These are phyloP conservation scores for Acephala macrosclerotiorum DNA, from an alignment of 2,329 filamentous ascomycete genomes.

Conservation along the genomic window DNA sequence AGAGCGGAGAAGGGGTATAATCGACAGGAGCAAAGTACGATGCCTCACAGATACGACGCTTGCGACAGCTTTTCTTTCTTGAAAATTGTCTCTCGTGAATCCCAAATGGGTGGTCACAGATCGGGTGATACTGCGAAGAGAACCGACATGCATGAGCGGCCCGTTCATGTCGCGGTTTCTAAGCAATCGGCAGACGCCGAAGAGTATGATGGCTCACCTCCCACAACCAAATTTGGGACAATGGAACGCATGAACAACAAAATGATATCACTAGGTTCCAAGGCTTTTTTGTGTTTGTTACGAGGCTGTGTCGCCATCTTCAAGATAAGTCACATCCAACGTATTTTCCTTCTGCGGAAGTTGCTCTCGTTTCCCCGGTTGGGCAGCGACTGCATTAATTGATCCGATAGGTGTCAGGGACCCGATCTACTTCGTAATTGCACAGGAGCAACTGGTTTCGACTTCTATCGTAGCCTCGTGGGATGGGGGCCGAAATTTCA, in stretches of 20 bases:
- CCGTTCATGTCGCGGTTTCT: background rate
- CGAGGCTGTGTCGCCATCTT: slow-evolving; percentile 17
- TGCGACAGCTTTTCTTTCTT: no score
- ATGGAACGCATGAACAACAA: background rate
- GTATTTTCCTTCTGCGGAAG: background rate
- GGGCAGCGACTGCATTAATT: background rate
- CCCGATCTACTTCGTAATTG: background rate
- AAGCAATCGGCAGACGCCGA: background rate
- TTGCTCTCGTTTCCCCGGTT: background rate
- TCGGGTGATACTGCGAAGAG: no score
- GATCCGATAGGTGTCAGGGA: background rate
- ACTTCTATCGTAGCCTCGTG: background rate
- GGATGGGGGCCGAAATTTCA: slow-evolving; percentile 13
- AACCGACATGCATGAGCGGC: background rate
- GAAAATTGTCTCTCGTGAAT: no score
- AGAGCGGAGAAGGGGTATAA: background rate
- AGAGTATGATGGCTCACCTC: slow-evolving; percentile 5
- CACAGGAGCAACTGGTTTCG: background rate
- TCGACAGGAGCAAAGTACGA: no score
- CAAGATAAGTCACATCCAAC: slow-evolving; percentile 1
- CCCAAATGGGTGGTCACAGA: no score
- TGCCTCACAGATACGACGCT: no score
- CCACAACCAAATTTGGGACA: background rate
- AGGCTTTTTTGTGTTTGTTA: slow-evolving; percentile 2
- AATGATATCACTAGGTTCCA: slow-evolving; percentile 10